Evolutionary conservation across 2,329 filamentous ascomycete species (phyloP).

Genomic region (Colletotrichum sp.): DNA sequence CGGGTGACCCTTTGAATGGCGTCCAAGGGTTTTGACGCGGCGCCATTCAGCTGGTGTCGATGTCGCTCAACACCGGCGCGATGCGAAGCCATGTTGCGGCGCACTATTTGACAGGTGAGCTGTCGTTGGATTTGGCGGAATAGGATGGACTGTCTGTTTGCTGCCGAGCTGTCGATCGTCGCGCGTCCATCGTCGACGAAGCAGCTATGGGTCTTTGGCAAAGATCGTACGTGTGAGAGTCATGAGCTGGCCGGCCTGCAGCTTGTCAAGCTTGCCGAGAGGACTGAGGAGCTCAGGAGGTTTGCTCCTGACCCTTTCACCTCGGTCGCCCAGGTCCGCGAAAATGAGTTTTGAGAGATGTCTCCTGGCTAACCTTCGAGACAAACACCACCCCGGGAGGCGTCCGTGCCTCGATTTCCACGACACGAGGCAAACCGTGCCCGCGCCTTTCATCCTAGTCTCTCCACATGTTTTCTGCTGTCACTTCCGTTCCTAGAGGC

Average conservation of each 20-base stretch:
- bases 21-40: background rate
- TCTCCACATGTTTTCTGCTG: constrained; percentile 8
- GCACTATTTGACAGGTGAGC: background rate
- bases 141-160: background rate
- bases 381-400: background rate
- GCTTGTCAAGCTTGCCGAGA: background rate
- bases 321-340: background rate
- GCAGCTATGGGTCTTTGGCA: background rate
- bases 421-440: constrained; percentile 1
- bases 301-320: constrained; percentile 1
- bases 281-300: background rate
- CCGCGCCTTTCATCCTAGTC: constrained; percentile 8
- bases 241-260: background rate
- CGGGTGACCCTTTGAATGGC: background rate
- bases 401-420: background rate
- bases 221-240: background rate
- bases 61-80: background rate
- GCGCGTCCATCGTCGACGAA: background rate
- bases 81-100: background rate
- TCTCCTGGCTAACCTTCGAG: background rate
- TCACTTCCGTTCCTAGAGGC: background rate
- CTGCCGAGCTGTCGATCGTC: background rate
- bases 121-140: constrained; percentile 3
- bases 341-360: background rate
- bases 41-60: background rate